Percentiles rank a stretch among this genome's conserved stretches.
Evolutionary conservation across 352 stramenopile genomes (phyloP).

Genomic region (Globisporangium viniferum): DNA sequence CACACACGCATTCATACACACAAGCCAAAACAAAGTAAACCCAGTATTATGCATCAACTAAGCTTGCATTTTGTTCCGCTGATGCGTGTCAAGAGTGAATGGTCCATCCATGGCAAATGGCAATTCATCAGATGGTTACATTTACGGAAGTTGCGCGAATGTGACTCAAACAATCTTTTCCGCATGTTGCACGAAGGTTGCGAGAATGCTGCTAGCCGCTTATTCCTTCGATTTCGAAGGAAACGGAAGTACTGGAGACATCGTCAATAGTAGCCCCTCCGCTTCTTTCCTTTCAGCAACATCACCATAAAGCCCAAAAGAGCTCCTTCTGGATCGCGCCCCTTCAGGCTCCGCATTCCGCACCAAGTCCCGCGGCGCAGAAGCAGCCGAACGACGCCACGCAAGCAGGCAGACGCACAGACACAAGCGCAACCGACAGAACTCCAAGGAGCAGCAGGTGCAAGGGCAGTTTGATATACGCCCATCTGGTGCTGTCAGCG

Average conservation of each 20-base stretch:
- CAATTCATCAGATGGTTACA: slow-evolving; percentile 4
- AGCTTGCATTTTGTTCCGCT: neutral
- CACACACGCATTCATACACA: neutral
- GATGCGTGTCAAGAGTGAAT: neutral
- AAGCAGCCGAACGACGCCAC: neutral
- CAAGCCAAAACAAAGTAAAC: neutral
- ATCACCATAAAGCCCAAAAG: neutral
- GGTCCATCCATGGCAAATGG: neutral
- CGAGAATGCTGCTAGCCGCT: neutral
- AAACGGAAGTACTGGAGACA: neutral
- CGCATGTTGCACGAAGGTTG: slow-evolving; percentile 13
- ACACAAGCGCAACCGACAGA: neutral
- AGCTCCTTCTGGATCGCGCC: slow-evolving; percentile 1
- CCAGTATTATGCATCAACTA: neutral
- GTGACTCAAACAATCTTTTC: neutral
- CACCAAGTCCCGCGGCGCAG: neutral
- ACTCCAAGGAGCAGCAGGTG: neutral
- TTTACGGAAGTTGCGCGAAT: slow-evolving; percentile 8
- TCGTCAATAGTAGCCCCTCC: slow-evolving; percentile 6
- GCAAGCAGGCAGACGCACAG: neutral
- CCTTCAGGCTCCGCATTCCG: neutral
- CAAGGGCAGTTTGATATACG: neutral
- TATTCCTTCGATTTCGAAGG: slow-evolving; percentile 8
- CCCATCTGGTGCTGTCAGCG: neutral
- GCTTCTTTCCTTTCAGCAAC: neutral